These are phyloP conservation scores for Candida montana DNA, from an alignment of 805 yeast species.

Conservation along the genomic window DNA sequence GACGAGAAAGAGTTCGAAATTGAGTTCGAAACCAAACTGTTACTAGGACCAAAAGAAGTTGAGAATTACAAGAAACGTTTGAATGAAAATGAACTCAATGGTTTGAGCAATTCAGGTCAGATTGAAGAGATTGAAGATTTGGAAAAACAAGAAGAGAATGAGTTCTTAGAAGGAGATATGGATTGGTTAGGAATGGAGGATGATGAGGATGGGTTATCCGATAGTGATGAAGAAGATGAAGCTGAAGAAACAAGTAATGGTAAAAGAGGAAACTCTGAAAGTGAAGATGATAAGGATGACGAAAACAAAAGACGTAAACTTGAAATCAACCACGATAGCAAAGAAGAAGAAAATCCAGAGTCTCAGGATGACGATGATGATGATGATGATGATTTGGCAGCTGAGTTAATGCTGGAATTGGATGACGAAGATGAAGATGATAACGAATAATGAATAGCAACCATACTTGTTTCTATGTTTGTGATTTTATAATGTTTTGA, in stretches of 20 bases:
- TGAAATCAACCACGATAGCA: slow-evolving; percentile 9
- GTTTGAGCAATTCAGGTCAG: too few relatives aligned
- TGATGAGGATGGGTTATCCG: slow-evolving; percentile 49
- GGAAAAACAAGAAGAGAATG: slow-evolving; percentile 37
- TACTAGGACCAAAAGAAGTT: slow-evolving; percentile 38
- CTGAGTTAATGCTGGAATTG: slow-evolving; percentile 26
- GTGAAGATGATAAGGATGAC: slow-evolving; percentile 19
- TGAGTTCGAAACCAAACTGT: slow-evolving; percentile 41
- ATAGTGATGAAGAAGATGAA: slow-evolving; percentile 32
- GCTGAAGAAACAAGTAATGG: slow-evolving; percentile 1
- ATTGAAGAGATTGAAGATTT: slow-evolving; percentile 32
- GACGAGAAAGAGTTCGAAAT: slow-evolving; percentile 57
- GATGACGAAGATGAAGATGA: slow-evolving; percentile 16
- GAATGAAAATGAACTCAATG: slow-evolving; percentile 26
- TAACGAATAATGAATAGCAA: neutral
- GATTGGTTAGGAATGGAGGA: slow-evolving; percentile 32
- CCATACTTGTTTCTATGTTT: too few relatives aligned
- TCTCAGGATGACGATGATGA: slow-evolving; percentile 25
- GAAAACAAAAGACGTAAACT: slow-evolving; percentile 19
- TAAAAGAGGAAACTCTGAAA: neutral
- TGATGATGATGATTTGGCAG: slow-evolving; percentile 28
- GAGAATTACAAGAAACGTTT: slow-evolving; percentile 27
- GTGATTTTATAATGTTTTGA: neutral
- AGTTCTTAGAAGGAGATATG: slow-evolving; percentile 28
- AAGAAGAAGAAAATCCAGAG: slow-evolving; percentile 17